Base-by-base conservation (phyloP, 1,139 yeast species). In the Starmera stellimalicola region DNA sequence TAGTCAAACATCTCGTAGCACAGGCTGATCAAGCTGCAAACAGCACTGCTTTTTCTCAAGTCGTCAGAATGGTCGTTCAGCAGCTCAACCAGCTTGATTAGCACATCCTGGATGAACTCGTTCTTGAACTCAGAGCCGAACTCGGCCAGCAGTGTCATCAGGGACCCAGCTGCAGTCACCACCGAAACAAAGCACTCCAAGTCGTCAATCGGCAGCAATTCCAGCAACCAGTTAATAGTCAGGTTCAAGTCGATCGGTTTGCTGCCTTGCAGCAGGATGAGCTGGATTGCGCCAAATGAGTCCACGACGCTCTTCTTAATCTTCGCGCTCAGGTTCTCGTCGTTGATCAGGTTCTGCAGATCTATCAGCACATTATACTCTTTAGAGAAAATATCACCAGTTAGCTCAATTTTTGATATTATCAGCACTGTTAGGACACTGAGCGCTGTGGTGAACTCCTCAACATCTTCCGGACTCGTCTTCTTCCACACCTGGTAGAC, bases 1-100 rank as follows among this genome's bases (percentile, higher is more conserved):
- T 74, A 77, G 27, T 65, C 64, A 47, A 63, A 77, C 12, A 70
- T 48, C 48, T 80, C 87, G 51, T 73, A 78, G 14, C 22, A 27
- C 7, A 27, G 11, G 40, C 69, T 63, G 26, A 80, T 62, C 1
- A 80, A 91, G 40, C 77, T 60, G 6, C 77, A 60, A 51, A 51
- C 80, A 61, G 23, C 77, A 78, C 9, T 76, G 70, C 24, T 87
- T 73, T 49, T 71, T 55, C 32, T 69, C 45, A 41, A 63, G 51
- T 36, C 70, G 65, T 34, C 60, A 3, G 33, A 58, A 25, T 69
- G 75, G 42, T 64, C 60, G 36, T 67, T 55, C 6, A 62, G 58
- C 16, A 67, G 47, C 32, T 65, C 67, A 6, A 58, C 50, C 20
- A 62, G 48, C 7, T 48, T 36, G 14, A 44, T 44, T 12, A 45